Evolutionary conservation across 352 stramenopile species (phyloP), one percentile per base, ranked within the genome.

Genomic region (Phytophthora sojae): DNA sequence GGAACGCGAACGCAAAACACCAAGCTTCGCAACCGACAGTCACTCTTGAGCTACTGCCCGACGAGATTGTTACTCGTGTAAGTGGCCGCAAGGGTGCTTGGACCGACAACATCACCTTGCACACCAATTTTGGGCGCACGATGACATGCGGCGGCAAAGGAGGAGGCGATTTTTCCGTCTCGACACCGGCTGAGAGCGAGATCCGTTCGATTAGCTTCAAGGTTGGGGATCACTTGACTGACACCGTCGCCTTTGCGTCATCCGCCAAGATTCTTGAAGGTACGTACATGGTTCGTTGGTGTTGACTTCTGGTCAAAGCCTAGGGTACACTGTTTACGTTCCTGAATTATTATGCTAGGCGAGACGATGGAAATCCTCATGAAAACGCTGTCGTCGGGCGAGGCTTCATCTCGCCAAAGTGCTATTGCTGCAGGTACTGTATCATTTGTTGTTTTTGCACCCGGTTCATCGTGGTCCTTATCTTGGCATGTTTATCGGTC

Each of bases 71-170:
- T 32, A 70, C 64, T 1, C 54, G 64, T 37, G 58, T 95, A 12
- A 73, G 72, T 55, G 89, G 89, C 14, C 80, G 84, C 2, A 93
- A 92, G 32, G 89, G 89, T 6, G 87, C 86, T 51, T 96, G 89
- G 89, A 94, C 71, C 3, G 89, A 96, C 52, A 76, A 61, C 19
- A 56, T 96, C n/a, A 64, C 62, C 1, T 35, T 96, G 11, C 61
- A 77, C 26, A 96, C 89, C 35, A 96, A 81, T 60, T 93, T 93
- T 69, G 85, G 80, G 1, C 89, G 87, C 6, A 62, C 63, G 0
- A 19, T 92, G 5, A 72, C 55, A 0, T 93, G 82, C 35, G 89
- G 89, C 29, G 87, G 89, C 4, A 83, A 67, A 32, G 89, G 87
- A 11, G 89, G 89, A 4, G 77, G 73, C 2, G 75, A 81, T 3